Conservation (phyloP, 169 alveolate species). For the Fabrea salina region DNA sequence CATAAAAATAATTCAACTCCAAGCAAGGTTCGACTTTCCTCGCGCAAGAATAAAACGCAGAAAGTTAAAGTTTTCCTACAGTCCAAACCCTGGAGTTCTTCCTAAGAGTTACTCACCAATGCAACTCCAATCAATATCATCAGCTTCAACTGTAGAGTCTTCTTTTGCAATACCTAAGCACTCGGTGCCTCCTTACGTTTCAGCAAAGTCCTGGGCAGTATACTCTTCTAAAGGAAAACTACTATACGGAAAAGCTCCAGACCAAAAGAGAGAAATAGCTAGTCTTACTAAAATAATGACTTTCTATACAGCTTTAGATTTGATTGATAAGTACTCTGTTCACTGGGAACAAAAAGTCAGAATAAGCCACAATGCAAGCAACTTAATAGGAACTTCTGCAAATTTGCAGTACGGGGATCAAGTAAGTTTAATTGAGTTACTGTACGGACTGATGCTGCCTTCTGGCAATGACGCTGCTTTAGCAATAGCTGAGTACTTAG, state of each 20-base stretch:
- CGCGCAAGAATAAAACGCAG: too few species aligned
- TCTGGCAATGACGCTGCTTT: constrained; percentile 63
- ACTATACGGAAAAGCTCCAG: constrained; percentile 48
- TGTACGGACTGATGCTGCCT: constrained; percentile 54
- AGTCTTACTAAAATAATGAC: constrained; percentile 77
- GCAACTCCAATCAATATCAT: background rate
- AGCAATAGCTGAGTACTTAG: constrained; percentile 31
- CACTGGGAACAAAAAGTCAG: constrained; percentile 38
- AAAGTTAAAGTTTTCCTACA: too few species aligned
- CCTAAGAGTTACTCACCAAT: background rate
- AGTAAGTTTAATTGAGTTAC: constrained; percentile 10
- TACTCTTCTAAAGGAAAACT: constrained; percentile 47
- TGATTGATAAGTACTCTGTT: constrained; percentile 38
- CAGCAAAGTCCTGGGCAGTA: constrained; percentile 65
- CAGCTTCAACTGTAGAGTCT: background rate
- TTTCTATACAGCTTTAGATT: constrained; percentile 39
- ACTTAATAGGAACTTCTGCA: constrained; percentile 42
- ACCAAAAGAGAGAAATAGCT: constrained; percentile 70
- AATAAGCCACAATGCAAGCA: background rate
- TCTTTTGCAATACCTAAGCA: background rate
- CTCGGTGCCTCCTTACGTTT: constrained; percentile 50
- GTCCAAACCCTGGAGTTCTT: too few species aligned
- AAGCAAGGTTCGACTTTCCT: too few species aligned
- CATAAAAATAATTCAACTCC: too few species aligned
- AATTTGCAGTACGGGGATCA: constrained; percentile 35